phyloP scores from a whole-genome alignment of 2,329 filamentous ascomycete species.

The Ceratocystis papillata region DNA sequence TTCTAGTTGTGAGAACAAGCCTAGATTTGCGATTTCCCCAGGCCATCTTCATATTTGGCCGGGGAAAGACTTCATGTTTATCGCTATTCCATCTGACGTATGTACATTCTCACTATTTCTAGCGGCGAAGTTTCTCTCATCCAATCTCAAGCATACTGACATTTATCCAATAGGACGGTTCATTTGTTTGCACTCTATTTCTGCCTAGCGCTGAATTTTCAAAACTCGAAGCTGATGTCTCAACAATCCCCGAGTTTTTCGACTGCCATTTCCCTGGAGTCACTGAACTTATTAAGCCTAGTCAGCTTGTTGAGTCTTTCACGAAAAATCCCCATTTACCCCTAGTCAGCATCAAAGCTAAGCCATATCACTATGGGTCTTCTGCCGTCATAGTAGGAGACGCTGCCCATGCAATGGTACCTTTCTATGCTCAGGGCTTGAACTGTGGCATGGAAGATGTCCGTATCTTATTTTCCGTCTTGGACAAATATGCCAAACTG shows the following conservation, averaged over 20 bases:
- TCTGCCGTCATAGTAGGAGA: slow-evolving; percentile 82
- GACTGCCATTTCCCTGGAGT: slow-evolving; percentile 79
- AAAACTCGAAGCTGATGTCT: slow-evolving; percentile 52
- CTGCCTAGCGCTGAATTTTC: slow-evolving; percentile 61
- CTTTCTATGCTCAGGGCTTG: slow-evolving; percentile 97
- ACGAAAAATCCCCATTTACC: slow-evolving; percentile 76
- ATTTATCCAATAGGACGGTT: slow-evolving; percentile 51
- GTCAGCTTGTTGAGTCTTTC: slow-evolving; percentile 64
- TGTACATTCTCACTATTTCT: slow-evolving; percentile 26
- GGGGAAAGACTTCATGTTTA: slow-evolving; percentile 91
- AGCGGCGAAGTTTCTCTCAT: background rate
- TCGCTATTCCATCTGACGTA: slow-evolving; percentile 71
- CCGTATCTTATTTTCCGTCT: slow-evolving; percentile 67
- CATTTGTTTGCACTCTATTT: slow-evolving; percentile 93
- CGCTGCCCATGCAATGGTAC: slow-evolving; percentile 93
- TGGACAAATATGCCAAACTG: slow-evolving; percentile 55
- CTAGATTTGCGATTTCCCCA: slow-evolving; percentile 67
- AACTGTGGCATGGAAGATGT: slow-evolving; percentile 95
- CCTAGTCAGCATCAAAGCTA: slow-evolving; percentile 85
- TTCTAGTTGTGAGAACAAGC: slow-evolving; percentile 29
- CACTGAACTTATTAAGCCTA: slow-evolving; percentile 54
- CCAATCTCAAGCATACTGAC: background rate
- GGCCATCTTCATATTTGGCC: slow-evolving; percentile 98
- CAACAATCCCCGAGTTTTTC: slow-evolving; percentile 61
- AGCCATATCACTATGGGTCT: slow-evolving; percentile 68